Evolutionary conservation across 2,329 filamentous ascomycete genomes (phyloP), one percentile per base, ranked within the genome.

Genomic region (Ceratocystiopsis sp.): DNA sequence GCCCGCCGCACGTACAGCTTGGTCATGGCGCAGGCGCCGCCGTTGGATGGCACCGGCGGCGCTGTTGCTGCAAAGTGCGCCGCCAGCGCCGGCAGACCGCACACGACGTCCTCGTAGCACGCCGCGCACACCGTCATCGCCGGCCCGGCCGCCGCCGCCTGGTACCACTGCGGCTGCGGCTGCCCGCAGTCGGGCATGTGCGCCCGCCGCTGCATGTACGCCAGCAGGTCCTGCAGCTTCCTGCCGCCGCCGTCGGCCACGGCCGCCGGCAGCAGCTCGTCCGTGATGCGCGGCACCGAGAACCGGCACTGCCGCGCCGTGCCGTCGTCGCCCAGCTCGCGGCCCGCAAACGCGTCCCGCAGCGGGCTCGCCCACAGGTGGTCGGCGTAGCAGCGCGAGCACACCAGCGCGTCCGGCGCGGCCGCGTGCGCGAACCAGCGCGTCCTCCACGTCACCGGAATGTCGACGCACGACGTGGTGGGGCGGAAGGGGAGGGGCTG

Each of bases 371-470:
- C 18, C 18, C 54, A 46, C 13, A 68, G 57, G 45, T 62, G 43
- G 29, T 62, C 59, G 7, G 56, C 54, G 33, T 64, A 59, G 47
- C 65, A 68, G 18, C 55, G 51, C 2, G 61, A 62, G 47, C 65
- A 68, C 33, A 66, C 52, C 3, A 57, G 44, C 19, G 57, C 63
- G 2, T 54, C 49, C 0, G 60, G 57, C 1, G 55, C 56, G 1
- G 48, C 43, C 0, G 54, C 45, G 35, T 65, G 59, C 3, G 50
- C 51, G 48, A 63, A 61, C 62, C 62, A 66, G 13, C 59, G 54
- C 7, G 61, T 55, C 0, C 53, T 38, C 15, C 57, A 57, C 0
- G 54, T 48, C 17, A 55, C 46, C 2, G 52, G 51, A 1, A 41
- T 47, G 17, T 54, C 50, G 32, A 59, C 52, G 43, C 61, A 64